phyloP scores from a whole-genome alignment of 179 eudicot genomes.

The Spergularia azorica region DNA sequence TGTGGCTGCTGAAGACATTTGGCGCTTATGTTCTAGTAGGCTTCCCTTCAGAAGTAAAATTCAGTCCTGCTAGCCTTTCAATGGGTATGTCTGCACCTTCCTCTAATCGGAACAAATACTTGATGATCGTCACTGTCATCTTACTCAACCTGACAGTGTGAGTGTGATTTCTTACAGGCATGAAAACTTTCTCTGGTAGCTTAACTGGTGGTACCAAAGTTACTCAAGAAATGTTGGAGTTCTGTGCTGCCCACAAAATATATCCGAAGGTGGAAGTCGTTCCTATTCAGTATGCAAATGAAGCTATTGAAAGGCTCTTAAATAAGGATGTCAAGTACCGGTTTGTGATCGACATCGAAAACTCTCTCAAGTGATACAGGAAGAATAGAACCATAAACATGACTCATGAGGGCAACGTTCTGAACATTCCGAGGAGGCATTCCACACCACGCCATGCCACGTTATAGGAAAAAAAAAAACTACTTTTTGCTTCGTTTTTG shows the following conservation, averaged over 20 bases:
- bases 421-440: no score
- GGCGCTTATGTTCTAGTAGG: constrained; percentile 70
- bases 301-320: constrained; percentile 38
- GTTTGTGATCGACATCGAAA: constrained; percentile 39
- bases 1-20: constrained; percentile 61
- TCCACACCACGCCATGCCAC: no score
- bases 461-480: no score
- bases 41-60: constrained; percentile 66
- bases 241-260: constrained; percentile 33
- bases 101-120: neutral
- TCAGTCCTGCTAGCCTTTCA: constrained; percentile 56
- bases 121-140: neutral
- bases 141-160: neutral
- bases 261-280: constrained; percentile 39
- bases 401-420: no score
- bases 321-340: constrained; percentile 41
- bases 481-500: no score
- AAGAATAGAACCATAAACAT: neutral
- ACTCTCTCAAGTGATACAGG: constrained; percentile 32
- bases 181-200: constrained; percentile 42
- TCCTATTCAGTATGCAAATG: constrained; percentile 37
- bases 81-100: constrained; percentile 39
- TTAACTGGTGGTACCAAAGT: constrained; percentile 39
- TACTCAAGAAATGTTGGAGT: constrained; percentile 40
- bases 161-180: constrained; percentile 21